Percentiles rank a stretch among this genome's conserved stretches.
Conservation (phyloP, 2,329 filamentous ascomycete genomes). For the Didymosphaeria variabile region DNA sequence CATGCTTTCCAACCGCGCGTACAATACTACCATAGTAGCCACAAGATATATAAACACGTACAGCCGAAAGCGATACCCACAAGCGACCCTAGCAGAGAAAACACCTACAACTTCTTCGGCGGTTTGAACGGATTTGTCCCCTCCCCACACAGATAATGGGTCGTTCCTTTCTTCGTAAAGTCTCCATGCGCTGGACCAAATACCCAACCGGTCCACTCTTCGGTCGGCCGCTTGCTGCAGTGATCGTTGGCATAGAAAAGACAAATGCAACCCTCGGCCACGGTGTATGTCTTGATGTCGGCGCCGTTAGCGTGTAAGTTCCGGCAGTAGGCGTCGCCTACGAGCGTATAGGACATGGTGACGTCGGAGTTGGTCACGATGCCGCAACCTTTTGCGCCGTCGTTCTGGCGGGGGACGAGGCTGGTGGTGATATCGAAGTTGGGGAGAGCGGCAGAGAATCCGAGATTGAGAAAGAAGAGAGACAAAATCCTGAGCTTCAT, state of each 20-base stretch:
- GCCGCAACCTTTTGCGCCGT: neutral
- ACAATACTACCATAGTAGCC: no score
- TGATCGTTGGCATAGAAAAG: conserved; percentile 6
- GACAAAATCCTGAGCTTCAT: conserved; percentile 1
- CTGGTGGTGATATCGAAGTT: no score
- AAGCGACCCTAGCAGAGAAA: no score
- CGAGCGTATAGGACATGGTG: neutral
- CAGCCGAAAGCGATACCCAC: no score
- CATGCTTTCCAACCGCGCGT: no score
- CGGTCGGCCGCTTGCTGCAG: conserved; percentile 3
- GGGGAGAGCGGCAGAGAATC: neutral
- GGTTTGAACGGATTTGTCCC: neutral
- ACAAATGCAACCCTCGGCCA: neutral
- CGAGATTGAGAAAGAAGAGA: neutral
- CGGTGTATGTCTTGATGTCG: neutral
- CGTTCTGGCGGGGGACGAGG: neutral
- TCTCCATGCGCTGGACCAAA: neutral
- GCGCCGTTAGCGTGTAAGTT: neutral
- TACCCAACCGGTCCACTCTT: conserved; percentile 4
- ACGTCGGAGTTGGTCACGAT: neutral
- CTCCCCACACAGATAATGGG: neutral
- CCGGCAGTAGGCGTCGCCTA: neutral
- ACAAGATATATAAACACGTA: no score
- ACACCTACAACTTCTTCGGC: neutral
- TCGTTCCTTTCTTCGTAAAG: neutral